These are phyloP conservation scores for Schwanniomyces etchellsii DNA, from an alignment of 1,139 yeast genomes.

Conservation along the genomic window DNA sequence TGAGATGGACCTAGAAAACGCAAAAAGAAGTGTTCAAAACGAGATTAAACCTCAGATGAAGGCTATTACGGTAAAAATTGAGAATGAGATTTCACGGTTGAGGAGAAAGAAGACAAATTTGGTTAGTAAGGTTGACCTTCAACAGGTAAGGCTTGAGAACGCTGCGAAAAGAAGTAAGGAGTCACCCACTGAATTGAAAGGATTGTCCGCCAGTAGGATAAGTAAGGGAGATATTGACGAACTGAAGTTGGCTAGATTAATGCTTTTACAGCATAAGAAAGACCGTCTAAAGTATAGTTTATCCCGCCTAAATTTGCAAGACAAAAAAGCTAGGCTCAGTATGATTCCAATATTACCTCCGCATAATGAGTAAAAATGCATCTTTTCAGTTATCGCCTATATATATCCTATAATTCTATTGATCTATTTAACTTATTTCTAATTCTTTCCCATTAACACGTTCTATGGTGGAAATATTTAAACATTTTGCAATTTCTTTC, in stretches of 20 bases:
- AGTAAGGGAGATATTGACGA: constrained; percentile 13
- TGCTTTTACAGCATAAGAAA: constrained; percentile 31
- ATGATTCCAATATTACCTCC: constrained; percentile 13
- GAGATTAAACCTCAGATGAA: constrained; percentile 33
- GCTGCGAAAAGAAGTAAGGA: constrained; percentile 10
- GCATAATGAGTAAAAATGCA: constrained; percentile 1
- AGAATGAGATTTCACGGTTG: constrained; percentile 26
- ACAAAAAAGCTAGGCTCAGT: constrained; percentile 15
- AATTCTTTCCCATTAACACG: constrained; percentile 29
- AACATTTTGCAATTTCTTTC: constrained; percentile 42
- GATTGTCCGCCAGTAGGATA: constrained; percentile 6
- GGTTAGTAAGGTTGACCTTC: constrained; percentile 27
- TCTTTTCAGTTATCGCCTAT: neutral
- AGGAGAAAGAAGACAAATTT: constrained; percentile 21
- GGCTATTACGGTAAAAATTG: constrained; percentile 24
- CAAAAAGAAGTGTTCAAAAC: constrained; percentile 23
- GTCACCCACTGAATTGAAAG: constrained; percentile 7
- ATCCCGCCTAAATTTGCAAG: constrained; percentile 16
- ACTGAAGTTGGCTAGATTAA: constrained; percentile 24
- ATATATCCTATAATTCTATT: neutral
- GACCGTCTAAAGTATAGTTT: constrained; percentile 33
- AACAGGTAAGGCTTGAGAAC: constrained; percentile 26
- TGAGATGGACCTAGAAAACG: constrained; percentile 34
- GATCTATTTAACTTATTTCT: neutral
- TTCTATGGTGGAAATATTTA: constrained; percentile 44